These are phyloP conservation scores for Diaporthe aspalathi DNA, from an alignment of 2,329 filamentous ascomycete species.

Conservation along the genomic window DNA sequence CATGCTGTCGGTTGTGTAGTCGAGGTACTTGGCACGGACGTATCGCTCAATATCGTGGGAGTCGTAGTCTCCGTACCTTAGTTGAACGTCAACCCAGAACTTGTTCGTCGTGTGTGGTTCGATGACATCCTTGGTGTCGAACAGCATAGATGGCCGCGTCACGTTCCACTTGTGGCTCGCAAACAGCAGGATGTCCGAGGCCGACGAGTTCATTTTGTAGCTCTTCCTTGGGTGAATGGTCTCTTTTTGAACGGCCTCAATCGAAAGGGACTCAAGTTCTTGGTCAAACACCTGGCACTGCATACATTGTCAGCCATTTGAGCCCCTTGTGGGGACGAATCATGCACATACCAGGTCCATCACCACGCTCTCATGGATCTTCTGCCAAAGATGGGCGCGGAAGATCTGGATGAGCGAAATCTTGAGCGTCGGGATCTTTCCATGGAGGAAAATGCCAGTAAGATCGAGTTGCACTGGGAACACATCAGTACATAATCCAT, in stretches of 20 bases:
- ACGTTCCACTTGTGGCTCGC: conserved; percentile 99
- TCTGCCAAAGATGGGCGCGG: conserved; percentile 99
- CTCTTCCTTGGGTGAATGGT: conserved; percentile 99
- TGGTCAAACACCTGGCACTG: conserved; percentile 98
- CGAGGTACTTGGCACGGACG: conserved; percentile 95
- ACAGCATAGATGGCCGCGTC: conserved; percentile 89
- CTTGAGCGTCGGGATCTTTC: conserved; percentile 97
- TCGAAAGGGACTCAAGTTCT: conserved; percentile 92
- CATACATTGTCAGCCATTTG: too few species aligned
- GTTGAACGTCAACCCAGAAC: conserved; percentile 98
- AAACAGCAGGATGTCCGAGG: conserved; percentile 95
- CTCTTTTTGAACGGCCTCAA: conserved; percentile 98
- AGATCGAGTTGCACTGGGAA: conserved; percentile 87
- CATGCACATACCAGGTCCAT: too few species aligned
- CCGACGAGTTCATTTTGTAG: conserved; percentile 98
- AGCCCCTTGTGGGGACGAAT: too few species aligned
- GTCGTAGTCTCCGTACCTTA: conserved; percentile 98
- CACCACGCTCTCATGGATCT: conserved; percentile 99
- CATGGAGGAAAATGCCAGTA: conserved; percentile 98
- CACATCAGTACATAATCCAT: not conserved
- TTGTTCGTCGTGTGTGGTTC: conserved; percentile 97
- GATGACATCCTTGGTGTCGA: conserved; percentile 96
- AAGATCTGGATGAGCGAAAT: conserved; percentile 99
- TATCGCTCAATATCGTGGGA: conserved; percentile 99
- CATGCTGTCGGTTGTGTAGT: conserved; percentile 98